phyloP scores from a whole-genome alignment of 2,329 filamentous ascomycete species.

The Aspergillus sp. region DNA sequence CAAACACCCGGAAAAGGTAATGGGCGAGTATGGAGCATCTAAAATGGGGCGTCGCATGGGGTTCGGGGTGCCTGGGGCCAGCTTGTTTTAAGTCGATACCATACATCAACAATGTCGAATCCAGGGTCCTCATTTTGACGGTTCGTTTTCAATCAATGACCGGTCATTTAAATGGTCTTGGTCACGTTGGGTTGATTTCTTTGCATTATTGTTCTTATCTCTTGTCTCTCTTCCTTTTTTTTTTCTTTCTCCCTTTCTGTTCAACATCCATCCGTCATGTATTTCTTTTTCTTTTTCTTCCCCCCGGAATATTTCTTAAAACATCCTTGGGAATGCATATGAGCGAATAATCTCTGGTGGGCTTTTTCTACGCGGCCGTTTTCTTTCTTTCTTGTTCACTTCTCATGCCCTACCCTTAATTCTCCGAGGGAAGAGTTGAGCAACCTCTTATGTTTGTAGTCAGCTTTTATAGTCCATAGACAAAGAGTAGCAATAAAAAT shows the following conservation, averaged over 20 bases:
- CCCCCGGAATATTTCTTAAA: slow-evolving; percentile 5
- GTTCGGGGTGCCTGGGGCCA: slow-evolving; percentile 5
- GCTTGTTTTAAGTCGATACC: slow-evolving; percentile 1
- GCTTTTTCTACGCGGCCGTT: neutral
- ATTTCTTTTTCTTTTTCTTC: slow-evolving; percentile 1
- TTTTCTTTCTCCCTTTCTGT: neutral
- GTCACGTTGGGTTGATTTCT: neutral
- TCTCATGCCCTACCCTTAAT: neutral
- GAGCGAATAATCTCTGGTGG: slow-evolving; percentile 17
- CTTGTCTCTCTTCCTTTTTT: neutral
- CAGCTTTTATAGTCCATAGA: neutral
- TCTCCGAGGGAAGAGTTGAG: slow-evolving; percentile 17
- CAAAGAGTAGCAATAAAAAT: neutral
- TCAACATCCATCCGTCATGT: neutral
- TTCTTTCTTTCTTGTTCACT: neutral
- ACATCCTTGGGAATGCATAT: slow-evolving; percentile 19
- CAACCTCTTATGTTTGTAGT: neutral
- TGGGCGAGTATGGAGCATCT: slow-evolving; percentile 7
- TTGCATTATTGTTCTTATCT: neutral
- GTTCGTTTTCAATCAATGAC: neutral
- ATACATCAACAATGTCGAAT: neutral
- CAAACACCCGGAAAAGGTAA: slow-evolving; percentile 46
- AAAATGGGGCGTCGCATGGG: slow-evolving; percentile 11
- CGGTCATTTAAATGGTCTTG: neutral
- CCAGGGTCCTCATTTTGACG: neutral